phyloP scores from a whole-genome alignment of 441 rosid species.

The Syzygium syzygioides region DNA sequence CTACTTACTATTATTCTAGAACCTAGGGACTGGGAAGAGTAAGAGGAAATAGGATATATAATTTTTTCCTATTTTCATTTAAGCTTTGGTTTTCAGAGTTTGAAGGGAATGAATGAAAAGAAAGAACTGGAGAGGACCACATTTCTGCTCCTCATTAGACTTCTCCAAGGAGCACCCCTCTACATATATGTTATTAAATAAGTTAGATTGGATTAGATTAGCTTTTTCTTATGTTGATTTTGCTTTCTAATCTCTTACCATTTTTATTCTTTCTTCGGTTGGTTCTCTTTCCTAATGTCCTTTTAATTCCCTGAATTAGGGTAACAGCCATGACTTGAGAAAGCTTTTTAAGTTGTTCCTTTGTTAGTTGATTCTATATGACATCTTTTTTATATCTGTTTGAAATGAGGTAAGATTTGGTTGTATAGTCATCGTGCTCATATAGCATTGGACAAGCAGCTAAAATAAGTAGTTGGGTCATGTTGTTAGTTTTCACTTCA shows the following conservation, averaged over 20 bases:
- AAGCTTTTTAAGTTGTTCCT: not conserved
- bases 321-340: not conserved
- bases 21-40: no score
- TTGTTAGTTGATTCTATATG: not conserved
- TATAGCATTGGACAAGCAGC: not conserved
- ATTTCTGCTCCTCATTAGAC: not conserved
- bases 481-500: not conserved
- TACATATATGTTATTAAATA: not conserved
- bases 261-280: not conserved
- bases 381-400: not conserved
- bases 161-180: not conserved
- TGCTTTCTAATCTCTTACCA: not conserved
- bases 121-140: no score
- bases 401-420: not conserved
- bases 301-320: not conserved
- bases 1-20: no score
- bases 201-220: not conserved
- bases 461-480: not conserved
- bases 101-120: no score
- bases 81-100: no score
- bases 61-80: no score
- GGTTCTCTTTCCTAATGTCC: not conserved
- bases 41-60: no score
- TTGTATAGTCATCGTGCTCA: not conserved
- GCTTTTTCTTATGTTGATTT: not conserved